A percentile compares a stretch with the other conserved stretches of the same genome.
Conservation (phyloP, 2,329 filamentous ascomycete species). For the Mycocentrospora acerina region DNA sequence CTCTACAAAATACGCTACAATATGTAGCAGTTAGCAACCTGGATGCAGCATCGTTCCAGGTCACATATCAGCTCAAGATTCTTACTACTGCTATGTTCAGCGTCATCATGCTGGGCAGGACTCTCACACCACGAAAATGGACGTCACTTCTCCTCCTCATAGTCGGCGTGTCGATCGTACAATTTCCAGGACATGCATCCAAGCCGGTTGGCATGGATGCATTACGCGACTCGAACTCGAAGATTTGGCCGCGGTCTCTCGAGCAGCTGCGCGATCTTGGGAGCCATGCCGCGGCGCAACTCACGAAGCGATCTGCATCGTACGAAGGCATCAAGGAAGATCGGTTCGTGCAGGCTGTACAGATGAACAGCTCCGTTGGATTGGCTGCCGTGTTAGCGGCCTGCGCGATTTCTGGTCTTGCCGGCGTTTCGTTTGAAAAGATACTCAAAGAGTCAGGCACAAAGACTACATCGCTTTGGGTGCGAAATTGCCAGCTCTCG, state of each 20-base stretch:
- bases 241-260: slow-evolving; percentile 70
- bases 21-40: slow-evolving; percentile 90
- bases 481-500: slow-evolving; percentile 90
- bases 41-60: slow-evolving; percentile 89
- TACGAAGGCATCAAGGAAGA: slow-evolving; percentile 83
- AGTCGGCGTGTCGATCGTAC: slow-evolving; percentile 80
- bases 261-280: slow-evolving; percentile 72
- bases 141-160: slow-evolving; percentile 76
- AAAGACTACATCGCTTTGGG: slow-evolving; percentile 79
- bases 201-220: slow-evolving; percentile 56
- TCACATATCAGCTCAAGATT: slow-evolving; percentile 93
- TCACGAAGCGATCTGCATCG: slow-evolving; percentile 71
- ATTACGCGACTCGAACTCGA: slow-evolving; percentile 51
- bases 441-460: slow-evolving; percentile 80
- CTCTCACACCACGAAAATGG: slow-evolving; percentile 75
- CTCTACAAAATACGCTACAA: slow-evolving; percentile 88
- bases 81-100: slow-evolving; percentile 87
- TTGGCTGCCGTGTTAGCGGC: slow-evolving; percentile 75
- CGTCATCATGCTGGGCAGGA: slow-evolving; percentile 71
- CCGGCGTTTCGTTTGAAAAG: slow-evolving; percentile 87
- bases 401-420: slow-evolving; percentile 78
- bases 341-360: slow-evolving; percentile 52
- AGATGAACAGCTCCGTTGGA: slow-evolving; percentile 78
- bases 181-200: slow-evolving; percentile 66
- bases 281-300: slow-evolving; percentile 50